Percentiles rank a stretch among this genome's conserved stretches.
Evolutionary conservation across 805 yeast genomes (phyloP).

Genomic region (Teunomyces barrocoloradensis): DNA sequence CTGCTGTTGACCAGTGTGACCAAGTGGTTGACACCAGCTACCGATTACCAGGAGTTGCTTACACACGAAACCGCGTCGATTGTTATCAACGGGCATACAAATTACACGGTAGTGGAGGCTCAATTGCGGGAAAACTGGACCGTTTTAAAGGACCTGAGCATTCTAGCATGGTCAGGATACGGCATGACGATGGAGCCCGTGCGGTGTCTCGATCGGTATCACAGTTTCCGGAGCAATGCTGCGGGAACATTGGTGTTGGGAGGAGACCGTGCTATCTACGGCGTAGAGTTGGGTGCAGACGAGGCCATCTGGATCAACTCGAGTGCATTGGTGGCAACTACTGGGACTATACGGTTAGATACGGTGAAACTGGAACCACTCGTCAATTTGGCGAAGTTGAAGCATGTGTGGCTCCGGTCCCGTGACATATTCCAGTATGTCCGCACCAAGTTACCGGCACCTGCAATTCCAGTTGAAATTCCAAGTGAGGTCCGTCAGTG

Average conservation of each 20-base stretch:
- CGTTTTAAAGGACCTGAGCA: conserved; percentile 30
- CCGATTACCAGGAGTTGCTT: conserved; percentile 32
- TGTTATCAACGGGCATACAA: conserved; percentile 33
- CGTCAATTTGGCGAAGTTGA: not conserved
- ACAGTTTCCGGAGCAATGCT: conserved; percentile 30
- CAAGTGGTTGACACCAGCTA: conserved; percentile 7
- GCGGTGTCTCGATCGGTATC: conserved; percentile 17
- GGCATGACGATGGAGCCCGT: conserved; percentile 22
- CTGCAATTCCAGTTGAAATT: not conserved
- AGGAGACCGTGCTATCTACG: conserved; percentile 39
- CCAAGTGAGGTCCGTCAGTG: not conserved
- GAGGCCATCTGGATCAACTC: conserved; percentile 42
- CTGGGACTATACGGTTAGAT: not conserved
- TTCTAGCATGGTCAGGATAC: conserved; percentile 51
- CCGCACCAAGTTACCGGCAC: not conserved
- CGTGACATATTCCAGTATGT: not conserved
- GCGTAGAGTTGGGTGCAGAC: conserved; percentile 28
- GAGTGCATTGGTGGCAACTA: conserved; percentile 35
- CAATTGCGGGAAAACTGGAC: conserved; percentile 41
- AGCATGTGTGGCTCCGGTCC: not conserved
- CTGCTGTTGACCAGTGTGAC: conserved; percentile 18
- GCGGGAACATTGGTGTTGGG: conserved; percentile 40
- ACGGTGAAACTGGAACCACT: not conserved
- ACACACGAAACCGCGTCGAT: conserved; percentile 29
- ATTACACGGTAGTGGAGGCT: conserved; percentile 36